Evolutionary conservation across 257 asterid species (phyloP).

Genomic region (Fraxinus americana): DNA sequence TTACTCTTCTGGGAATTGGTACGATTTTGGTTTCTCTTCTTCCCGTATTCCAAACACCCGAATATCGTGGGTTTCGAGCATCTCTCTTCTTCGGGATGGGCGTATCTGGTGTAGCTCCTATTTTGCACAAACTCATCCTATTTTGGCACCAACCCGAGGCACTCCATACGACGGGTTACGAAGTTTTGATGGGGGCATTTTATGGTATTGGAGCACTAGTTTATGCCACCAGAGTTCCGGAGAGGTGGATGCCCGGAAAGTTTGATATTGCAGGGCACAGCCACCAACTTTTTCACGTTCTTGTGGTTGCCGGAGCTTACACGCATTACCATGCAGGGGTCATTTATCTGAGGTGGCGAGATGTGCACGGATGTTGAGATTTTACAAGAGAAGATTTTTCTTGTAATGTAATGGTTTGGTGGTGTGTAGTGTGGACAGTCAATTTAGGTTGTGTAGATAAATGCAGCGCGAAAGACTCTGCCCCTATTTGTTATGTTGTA

Average conservation of each 20-base stretch:
- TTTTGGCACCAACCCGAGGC: constrained; percentile 93
- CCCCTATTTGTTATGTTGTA: background rate
- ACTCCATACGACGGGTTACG: constrained; percentile 75
- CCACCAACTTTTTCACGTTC: constrained; percentile 90
- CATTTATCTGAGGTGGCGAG: constrained; percentile 92
- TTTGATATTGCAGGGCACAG: constrained; percentile 94
- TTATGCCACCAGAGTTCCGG: constrained; percentile 81
- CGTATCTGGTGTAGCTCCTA: constrained; percentile 73
- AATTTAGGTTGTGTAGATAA: background rate
- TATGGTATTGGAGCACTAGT: constrained; percentile 82
- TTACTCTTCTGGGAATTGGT: constrained; percentile 73
- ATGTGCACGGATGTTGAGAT: constrained; percentile 74
- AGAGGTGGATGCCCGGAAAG: constrained; percentile 95
- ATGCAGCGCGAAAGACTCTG: background rate
- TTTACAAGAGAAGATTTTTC: background rate
- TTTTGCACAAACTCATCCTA: constrained; percentile 75
- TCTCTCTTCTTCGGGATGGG: constrained; percentile 90
- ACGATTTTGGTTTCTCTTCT: constrained; percentile 73
- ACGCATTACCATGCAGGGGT: constrained; percentile 90
- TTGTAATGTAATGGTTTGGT: background rate
- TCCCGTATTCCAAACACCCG: constrained; percentile 86
- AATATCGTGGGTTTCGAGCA: constrained; percentile 76
- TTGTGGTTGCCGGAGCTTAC: constrained; percentile 94
- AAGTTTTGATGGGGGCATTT: constrained; percentile 75
- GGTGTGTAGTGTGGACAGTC: background rate